Base-by-base conservation (phyloP, 73 alveolate genomes). In the Symbiodinium pilosum region DNA sequence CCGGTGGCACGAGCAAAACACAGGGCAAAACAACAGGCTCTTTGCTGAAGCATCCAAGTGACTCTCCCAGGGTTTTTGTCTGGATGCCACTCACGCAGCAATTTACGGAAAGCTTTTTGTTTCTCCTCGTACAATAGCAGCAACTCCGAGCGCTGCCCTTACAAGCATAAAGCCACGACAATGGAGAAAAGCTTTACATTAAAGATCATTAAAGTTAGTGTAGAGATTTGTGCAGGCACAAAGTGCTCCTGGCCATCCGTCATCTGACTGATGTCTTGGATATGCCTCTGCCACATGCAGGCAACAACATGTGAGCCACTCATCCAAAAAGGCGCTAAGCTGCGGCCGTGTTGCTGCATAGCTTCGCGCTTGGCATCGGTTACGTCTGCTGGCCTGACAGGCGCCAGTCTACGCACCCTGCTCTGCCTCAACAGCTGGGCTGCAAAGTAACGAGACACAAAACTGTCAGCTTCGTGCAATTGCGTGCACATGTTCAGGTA, bases 31-130 rank as follows among this genome's bases (percentile, higher is more conserved):
- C 4, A 16, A 21, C 16, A 14, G 9, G 39, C 21, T 28, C 52
- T 51, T 9, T 6, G 30, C 43, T 6, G 36, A 28, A 14, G 94
- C 94, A 5, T 11, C 41, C 47, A 28, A 64, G 95, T 9, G 24
- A 59, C 95, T 36, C 75, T 89, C 36, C 68, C 95, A 21, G 95
- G 95, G 32, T 89, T 89, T 73, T 89, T 89, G 73, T 89, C 95
- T 64, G 95, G 95, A 68, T 89, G 95, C 95, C 95, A 89, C 42
- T 89, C 95, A 26, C 95, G 95, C 69, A 89, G 95, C 24, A 89
- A 52, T 87, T 89, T 89, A 41, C 95, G 95, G 68, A 64, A 89
- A 42, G 95, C 95, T 51, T 89, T 89, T 40, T 89, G 95, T 43
- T 89, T 89, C 75, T 89, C 95, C 95, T 89, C 42, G 26, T 24